Percentiles rank a stretch among this genome's conserved stretches.
These are phyloP conservation scores for Aspergillus niger DNA, from an alignment of 2,329 filamentous ascomycete genomes.

Conservation along the genomic window DNA sequence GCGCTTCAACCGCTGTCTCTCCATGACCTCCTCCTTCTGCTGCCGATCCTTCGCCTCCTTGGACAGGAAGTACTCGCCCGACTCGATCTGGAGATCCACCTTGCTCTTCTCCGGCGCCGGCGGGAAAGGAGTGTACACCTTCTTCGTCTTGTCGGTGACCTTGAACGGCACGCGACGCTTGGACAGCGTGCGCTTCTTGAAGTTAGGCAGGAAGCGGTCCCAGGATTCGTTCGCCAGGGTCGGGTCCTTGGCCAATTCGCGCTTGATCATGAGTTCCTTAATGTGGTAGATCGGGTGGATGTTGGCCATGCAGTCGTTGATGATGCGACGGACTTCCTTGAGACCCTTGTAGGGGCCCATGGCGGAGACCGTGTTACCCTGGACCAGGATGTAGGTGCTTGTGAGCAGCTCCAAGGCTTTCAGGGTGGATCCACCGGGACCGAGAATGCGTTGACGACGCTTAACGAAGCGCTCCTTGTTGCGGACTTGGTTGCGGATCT, in stretches of 20 bases:
- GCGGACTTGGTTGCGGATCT: constrained; percentile 83
- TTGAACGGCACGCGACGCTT: constrained; percentile 80
- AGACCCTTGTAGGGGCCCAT: constrained; percentile 94
- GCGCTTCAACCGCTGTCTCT: constrained; percentile 84
- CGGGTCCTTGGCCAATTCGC: constrained; percentile 86
- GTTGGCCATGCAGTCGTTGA: constrained; percentile 96
- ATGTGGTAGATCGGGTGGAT: constrained; percentile 89
- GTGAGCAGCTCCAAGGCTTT: constrained; percentile 94
- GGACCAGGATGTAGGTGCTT: constrained; percentile 87
- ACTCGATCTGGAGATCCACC: constrained; percentile 96
- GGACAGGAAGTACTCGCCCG: constrained; percentile 91
- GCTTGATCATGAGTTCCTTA: constrained; percentile 93
- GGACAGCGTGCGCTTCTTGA: constrained; percentile 89
- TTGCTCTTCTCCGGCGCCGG: constrained; percentile 98
- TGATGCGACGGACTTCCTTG: constrained; percentile 85
- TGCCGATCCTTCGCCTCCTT: constrained; percentile 90
- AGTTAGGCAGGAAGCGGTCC: constrained; percentile 95
- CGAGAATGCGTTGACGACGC: constrained; percentile 86
- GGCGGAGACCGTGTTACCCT: constrained; percentile 89
- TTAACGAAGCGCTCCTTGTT: constrained; percentile 98
- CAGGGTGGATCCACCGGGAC: constrained; percentile 85
- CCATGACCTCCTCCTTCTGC: constrained; percentile 74
- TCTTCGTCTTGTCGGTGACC: constrained; percentile 91
- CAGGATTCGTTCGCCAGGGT: constrained; percentile 85
- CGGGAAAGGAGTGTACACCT: constrained; percentile 95